phyloP scores from a whole-genome alignment of 306 rosid genomes.

The Ormosia emarginata region DNA sequence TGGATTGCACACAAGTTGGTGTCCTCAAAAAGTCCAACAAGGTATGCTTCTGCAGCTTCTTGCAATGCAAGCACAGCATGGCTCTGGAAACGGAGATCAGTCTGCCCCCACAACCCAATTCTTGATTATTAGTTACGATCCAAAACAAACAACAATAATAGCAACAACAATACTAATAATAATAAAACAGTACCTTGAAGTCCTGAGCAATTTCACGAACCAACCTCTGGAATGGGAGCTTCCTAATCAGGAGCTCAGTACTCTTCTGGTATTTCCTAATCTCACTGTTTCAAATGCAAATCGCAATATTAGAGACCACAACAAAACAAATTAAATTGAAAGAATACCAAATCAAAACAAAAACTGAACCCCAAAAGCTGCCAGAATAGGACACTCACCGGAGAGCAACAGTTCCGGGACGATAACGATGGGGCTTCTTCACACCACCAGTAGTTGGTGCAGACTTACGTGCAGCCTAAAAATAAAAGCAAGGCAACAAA shows the following conservation, averaged over 20 bases:
- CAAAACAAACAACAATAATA: too few relatives aligned
- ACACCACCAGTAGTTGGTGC: constrained; percentile 98
- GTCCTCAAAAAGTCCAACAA: constrained; percentile 85
- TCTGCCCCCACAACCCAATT: constrained; percentile 34
- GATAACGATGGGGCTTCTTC: constrained; percentile 93
- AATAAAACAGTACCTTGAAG: constrained; percentile 51
- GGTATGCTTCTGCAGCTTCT: constrained; percentile 95
- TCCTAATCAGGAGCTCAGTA: constrained; percentile 86
- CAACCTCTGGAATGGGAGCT: constrained; percentile 89
- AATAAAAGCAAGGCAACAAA: fast-evolving
- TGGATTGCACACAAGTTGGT: constrained; percentile 90
- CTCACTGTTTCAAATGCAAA: constrained; percentile 42
- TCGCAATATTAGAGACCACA: neutral
- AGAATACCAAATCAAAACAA: neutral
- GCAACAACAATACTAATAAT: fast-evolving
- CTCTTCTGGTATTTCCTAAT: constrained; percentile 97
- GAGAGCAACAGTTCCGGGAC: constrained; percentile 94
- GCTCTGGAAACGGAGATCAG: constrained; percentile 94
- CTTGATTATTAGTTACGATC: neutral
- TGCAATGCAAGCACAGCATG: constrained; percentile 88
- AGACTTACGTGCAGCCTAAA: constrained; percentile 92
- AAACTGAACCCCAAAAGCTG: neutral
- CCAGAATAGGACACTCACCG: constrained; percentile 31
- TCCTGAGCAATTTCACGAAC: constrained; percentile 97
- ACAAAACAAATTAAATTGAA: too few relatives aligned